These are phyloP conservation scores for Nicotiana knightiana DNA, from an alignment of 257 asterid genomes.

Conservation along the genomic window DNA sequence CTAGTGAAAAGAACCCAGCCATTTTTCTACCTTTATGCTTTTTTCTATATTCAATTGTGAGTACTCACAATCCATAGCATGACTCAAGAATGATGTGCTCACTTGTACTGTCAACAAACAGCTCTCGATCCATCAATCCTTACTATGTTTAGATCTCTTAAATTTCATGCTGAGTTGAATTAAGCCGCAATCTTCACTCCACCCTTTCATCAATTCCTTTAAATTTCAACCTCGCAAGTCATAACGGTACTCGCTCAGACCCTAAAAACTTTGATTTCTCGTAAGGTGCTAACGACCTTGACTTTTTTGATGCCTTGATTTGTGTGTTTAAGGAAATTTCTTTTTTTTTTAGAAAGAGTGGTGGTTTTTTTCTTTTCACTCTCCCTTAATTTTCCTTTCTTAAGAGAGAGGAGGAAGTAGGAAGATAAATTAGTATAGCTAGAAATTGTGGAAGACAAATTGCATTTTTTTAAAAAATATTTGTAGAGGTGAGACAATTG, in stretches of 20 bases:
- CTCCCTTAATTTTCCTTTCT: neutral
- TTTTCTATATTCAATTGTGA: neutral
- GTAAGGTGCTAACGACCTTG: neutral
- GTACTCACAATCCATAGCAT: conserved; percentile 1
- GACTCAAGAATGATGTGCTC: neutral
- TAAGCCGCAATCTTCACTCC: neutral
- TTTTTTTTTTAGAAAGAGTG: neutral
- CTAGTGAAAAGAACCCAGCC: conserved; percentile 13
- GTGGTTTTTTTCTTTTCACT: neutral
- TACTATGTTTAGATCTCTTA: too few relatives aligned
- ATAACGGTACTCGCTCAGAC: neutral
- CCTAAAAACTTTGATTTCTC: neutral
- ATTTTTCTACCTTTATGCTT: neutral
- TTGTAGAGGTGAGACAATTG: too few relatives aligned
- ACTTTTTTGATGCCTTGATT: neutral
- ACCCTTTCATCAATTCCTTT: neutral
- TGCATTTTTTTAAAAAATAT: too few relatives aligned
- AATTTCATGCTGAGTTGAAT: too few relatives aligned
- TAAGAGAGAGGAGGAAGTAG: neutral
- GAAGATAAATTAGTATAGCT: neutral
- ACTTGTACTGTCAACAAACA: too few relatives aligned
- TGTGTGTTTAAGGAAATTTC: neutral
- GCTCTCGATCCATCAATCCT: too few relatives aligned
- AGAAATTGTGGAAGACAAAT: neutral
- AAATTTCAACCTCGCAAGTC: neutral